A percentile compares a stretch with the other conserved stretches of the same genome.
These are phyloP conservation scores for Boletus vermiculosoides DNA, from an alignment of 768 basidiomycete species.

Conservation along the genomic window DNA sequence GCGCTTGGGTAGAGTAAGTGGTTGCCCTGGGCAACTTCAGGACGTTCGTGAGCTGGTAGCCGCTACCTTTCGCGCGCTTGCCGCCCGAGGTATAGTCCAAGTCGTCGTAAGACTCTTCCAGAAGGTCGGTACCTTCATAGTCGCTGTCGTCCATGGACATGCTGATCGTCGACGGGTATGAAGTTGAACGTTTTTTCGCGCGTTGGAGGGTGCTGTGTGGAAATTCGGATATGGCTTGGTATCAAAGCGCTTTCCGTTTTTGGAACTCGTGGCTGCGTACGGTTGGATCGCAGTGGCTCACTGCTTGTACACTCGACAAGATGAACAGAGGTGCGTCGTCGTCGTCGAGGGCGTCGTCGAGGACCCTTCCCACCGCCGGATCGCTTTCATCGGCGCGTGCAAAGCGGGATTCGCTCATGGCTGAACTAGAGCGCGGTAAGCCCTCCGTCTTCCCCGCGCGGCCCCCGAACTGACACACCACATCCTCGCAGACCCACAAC, in stretches of 20 bases:
- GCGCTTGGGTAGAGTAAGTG: constrained; percentile 60
- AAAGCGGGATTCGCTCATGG: constrained; percentile 66
- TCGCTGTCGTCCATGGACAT: constrained; percentile 21
- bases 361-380: neutral
- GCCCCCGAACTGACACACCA: neutral
- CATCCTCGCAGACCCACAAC: constrained; percentile 52
- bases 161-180: neutral
- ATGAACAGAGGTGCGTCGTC: constrained; percentile 12
- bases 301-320: neutral
- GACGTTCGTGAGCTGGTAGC: constrained; percentile 41
- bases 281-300: neutral
- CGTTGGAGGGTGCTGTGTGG: constrained; percentile 6
- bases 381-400: constrained; percentile 21
- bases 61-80: constrained; percentile 8
- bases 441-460: neutral
- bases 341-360: constrained; percentile 18
- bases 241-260: constrained; percentile 2
- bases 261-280: neutral
- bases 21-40: constrained; percentile 58
- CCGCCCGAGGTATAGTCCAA: neutral
- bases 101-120: constrained; percentile 20
- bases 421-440: constrained; percentile 65
- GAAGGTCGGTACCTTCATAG: constrained; percentile 14
- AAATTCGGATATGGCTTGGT: too few relatives aligned
- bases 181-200: neutral